phyloP scores from a whole-genome alignment of 139 green algal species.

The Chlamydomonas sp. region DNA sequence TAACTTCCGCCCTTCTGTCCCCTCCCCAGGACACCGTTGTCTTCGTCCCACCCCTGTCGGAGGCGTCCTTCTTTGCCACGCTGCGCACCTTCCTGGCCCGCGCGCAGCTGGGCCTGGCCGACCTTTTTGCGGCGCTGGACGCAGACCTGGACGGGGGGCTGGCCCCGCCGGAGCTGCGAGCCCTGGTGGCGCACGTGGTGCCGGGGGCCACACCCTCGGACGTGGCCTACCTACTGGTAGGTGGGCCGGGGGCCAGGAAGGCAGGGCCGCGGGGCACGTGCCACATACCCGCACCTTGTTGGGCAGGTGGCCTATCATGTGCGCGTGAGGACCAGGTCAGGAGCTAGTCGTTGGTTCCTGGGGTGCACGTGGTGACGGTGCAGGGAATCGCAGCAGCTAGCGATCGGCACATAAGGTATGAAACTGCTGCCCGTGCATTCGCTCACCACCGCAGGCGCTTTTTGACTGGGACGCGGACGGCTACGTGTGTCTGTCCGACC shows the following conservation, averaged over 20 bases:
- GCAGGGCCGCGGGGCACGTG: not conserved
- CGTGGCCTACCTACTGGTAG: conserved; percentile 4
- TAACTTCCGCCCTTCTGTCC: not conserved
- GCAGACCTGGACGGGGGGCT: conserved; percentile 48
- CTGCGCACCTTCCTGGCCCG: conserved; percentile 40
- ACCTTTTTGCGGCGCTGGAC: conserved; percentile 49
- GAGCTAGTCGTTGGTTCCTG: too few species aligned
- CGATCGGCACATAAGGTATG: too few species aligned
- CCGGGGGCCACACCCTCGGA: conserved; percentile 14
- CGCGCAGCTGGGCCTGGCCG: conserved; percentile 32
- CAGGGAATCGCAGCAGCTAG: too few species aligned
- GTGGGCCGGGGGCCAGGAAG: not conserved
- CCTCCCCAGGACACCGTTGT: conserved; percentile 19
- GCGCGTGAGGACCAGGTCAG: too few species aligned
- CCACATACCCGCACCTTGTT: too few species aligned
- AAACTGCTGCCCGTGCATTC: not conserved
- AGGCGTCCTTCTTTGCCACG: conserved; percentile 29
- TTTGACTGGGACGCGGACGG: conserved; percentile 48
- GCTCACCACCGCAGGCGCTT: conserved; percentile 24
- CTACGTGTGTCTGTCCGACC: conserved; percentile 34
- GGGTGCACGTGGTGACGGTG: too few species aligned
- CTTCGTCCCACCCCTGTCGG: conserved; percentile 26
- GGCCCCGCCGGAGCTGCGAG: conserved; percentile 6
- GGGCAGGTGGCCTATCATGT: too few species aligned
- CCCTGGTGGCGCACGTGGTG: conserved; percentile 34